phyloP scores from a whole-genome alignment of 345 rosid genomes.

The Syzygium grande region DNA sequence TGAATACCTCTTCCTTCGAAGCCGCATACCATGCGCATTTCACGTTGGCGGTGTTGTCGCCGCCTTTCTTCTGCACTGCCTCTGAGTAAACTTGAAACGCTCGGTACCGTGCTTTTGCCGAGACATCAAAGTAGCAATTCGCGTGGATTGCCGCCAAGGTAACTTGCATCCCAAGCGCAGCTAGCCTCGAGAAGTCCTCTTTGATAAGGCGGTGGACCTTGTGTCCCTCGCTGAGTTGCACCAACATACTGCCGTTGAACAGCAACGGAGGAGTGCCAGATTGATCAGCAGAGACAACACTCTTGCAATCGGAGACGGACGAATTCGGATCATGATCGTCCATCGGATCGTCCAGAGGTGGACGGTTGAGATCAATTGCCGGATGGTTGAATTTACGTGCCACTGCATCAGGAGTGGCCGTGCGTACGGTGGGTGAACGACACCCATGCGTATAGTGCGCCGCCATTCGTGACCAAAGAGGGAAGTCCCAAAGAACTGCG shows the following conservation, averaged over 20 bases:
- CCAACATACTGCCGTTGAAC: conserved; percentile 10
- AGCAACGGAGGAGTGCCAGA: background rate
- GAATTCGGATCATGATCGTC: conserved; percentile 8
- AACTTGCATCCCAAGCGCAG: conserved; percentile 20
- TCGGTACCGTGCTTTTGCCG: conserved; percentile 41
- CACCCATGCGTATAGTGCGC: background rate
- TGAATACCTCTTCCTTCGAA: conserved; percentile 22
- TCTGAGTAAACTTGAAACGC: conserved; percentile 40
- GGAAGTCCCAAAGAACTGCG: background rate
- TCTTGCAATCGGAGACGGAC: conserved; percentile 44
- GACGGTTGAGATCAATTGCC: background rate
- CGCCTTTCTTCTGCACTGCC: conserved; percentile 39
- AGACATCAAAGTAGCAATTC: conserved; percentile 19
- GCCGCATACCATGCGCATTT: conserved; percentile 61
- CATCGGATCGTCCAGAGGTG: background rate
- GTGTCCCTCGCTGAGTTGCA: conserved; percentile 40
- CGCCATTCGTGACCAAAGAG: background rate
- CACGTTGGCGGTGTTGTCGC: conserved; percentile 40
- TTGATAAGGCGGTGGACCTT: conserved; percentile 35
- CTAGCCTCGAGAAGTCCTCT: conserved; percentile 36
- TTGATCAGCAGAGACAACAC: conserved; percentile 9
- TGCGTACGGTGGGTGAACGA: background rate
- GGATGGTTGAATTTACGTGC: background rate
- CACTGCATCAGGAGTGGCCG: background rate
- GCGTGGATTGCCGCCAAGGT: conserved; percentile 31